Evolutionary conservation across 2,329 filamentous ascomycete species (phyloP).

Genomic region (Epichloe baconii): DNA sequence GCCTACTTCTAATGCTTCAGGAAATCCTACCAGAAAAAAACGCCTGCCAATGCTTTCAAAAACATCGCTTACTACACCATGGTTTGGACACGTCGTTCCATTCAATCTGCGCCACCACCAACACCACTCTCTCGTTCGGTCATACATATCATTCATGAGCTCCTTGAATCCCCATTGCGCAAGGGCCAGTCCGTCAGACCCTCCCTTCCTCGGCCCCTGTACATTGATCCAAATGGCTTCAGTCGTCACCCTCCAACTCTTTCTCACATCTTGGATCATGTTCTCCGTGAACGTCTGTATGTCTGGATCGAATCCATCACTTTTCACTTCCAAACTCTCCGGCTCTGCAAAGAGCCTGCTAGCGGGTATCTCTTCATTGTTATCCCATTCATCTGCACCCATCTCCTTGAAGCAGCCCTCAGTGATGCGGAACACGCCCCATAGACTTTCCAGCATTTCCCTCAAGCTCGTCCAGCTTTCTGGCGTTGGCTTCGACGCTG

Average conservation of each 20-base stretch:
- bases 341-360: constrained; percentile 13
- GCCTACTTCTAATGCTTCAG: neutral
- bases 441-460: constrained; percentile 8
- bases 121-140: constrained; percentile 20
- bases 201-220: constrained; percentile 22
- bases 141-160: constrained; percentile 19
- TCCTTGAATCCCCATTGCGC: constrained; percentile 19
- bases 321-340: neutral
- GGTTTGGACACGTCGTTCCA: neutral
- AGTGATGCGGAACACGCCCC: constrained; percentile 9
- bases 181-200: constrained; percentile 19
- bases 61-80: neutral
- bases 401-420: constrained; percentile 9
- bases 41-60: constrained; percentile 4
- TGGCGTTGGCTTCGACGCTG: constrained; percentile 5
- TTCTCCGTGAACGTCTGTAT: constrained; percentile 27
- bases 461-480: constrained; percentile 11
- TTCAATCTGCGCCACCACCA: constrained; percentile 17
- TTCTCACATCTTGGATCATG: constrained; percentile 31
- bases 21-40: neutral
- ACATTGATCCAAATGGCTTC: constrained; percentile 25
- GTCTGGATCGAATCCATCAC: constrained; percentile 13
- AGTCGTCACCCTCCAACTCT: constrained; percentile 28
- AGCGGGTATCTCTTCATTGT: constrained; percentile 8
- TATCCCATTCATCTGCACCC: constrained; percentile 7